Evolutionary conservation across 108 stramenopile genomes (phyloP).

Genomic region (Aurantiochytrium sp.): DNA sequence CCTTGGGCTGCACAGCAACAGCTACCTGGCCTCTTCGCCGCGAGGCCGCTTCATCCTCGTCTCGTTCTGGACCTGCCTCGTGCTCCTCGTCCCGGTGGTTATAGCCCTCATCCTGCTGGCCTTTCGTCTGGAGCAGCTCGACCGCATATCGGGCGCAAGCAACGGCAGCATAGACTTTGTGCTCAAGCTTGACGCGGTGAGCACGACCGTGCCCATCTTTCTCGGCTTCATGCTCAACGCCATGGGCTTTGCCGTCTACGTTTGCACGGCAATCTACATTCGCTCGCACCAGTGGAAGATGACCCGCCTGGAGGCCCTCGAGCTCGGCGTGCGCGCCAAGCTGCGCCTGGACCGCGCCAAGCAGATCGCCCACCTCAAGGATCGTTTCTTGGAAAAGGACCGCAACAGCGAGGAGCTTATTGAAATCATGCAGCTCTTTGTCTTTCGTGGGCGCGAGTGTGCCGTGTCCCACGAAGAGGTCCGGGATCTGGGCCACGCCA

Average conservation of each 20-base stretch:
- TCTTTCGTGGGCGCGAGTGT: not conserved
- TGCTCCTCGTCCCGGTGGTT: not conserved
- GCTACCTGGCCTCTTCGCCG: not conserved
- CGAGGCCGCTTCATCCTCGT: not conserved
- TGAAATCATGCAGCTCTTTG: not conserved
- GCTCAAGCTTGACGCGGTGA: not conserved
- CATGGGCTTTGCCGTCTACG: not conserved
- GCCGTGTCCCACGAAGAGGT: constrained; percentile 16
- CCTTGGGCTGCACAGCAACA: not conserved
- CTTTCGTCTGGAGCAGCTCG: not conserved
- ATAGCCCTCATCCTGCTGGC: not conserved
- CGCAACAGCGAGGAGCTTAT: not conserved
- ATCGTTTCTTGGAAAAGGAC: not conserved
- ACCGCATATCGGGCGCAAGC: not conserved
- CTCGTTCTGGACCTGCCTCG: not conserved
- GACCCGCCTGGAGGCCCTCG: not conserved
- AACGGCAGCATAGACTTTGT: not conserved
- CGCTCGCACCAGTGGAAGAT: not conserved
- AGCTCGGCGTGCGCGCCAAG: constrained; percentile 1
- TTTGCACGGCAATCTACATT: not conserved
- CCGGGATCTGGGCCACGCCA: not conserved
- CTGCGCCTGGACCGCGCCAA: not conserved
- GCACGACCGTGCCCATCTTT: not conserved
- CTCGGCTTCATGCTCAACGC: not conserved
- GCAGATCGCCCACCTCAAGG: not conserved